These are phyloP conservation scores for Diddensiella transvaalensis DNA, from an alignment of 805 yeast species.

Conservation along the genomic window DNA sequence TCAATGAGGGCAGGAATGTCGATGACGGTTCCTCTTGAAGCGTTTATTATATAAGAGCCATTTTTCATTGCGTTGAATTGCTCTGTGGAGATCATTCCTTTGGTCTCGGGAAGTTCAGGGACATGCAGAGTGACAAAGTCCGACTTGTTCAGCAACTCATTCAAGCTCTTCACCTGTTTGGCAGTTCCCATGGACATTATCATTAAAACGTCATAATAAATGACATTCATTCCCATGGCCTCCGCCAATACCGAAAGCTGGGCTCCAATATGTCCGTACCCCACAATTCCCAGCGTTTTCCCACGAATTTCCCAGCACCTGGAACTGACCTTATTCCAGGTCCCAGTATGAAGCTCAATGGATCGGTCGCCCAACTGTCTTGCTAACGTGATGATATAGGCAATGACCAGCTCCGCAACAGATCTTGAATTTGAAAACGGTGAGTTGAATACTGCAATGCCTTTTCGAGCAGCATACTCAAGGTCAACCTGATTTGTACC, in stretches of 20 bases:
- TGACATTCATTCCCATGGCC: slow-evolving; percentile 94
- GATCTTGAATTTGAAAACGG: slow-evolving; percentile 98
- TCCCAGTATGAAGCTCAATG: slow-evolving; percentile 90
- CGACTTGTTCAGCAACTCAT: slow-evolving; percentile 72
- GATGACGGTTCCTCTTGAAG: slow-evolving; percentile 96
- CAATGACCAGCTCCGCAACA: slow-evolving; percentile 95
- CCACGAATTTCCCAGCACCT: slow-evolving; percentile 99
- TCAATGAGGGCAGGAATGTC: slow-evolving; percentile 91
- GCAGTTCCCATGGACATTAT: slow-evolving; percentile 98
- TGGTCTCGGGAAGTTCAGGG: slow-evolving; percentile 91
- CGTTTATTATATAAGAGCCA: slow-evolving; percentile 91
- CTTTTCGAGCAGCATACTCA: slow-evolving; percentile 84
- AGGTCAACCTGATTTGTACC: slow-evolving; percentile 98
- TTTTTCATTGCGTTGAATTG: slow-evolving; percentile 96
- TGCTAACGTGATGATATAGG: slow-evolving; percentile 88
- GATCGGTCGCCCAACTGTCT: slow-evolving; percentile 97
- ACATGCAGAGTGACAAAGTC: slow-evolving; percentile 94
- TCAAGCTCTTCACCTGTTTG: slow-evolving; percentile 80
- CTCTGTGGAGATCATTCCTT: slow-evolving; percentile 80
- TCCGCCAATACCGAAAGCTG: slow-evolving; percentile 96
- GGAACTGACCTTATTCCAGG: slow-evolving; percentile 94
- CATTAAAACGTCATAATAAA: slow-evolving; percentile 87
- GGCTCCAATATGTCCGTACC: slow-evolving; percentile 98
- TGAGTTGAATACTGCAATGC: slow-evolving; percentile 96
- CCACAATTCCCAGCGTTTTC: slow-evolving; percentile 93